Conservation (phyloP, 2,329 filamentous ascomycete genomes). For the Fusarium beomiforme region DNA sequence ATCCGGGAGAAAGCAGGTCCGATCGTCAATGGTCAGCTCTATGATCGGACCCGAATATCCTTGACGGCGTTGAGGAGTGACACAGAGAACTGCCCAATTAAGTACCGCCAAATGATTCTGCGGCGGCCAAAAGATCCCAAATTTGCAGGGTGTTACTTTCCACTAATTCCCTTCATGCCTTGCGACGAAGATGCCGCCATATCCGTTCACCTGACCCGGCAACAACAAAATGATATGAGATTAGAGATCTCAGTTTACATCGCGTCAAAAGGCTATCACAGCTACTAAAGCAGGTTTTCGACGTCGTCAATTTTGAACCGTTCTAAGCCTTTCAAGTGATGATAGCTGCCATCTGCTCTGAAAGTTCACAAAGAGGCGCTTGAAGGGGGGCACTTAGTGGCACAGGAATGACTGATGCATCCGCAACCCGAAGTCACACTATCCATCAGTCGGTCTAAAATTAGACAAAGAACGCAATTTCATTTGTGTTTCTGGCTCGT, state of each 20-base stretch:
- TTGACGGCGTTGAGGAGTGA: neutral
- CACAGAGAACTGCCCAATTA: neutral
- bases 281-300: no score
- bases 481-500: no score
- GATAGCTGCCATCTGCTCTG: constrained; percentile 47
- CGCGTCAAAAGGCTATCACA: neutral
- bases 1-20: constrained; percentile 9
- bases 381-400: constrained; percentile 46
- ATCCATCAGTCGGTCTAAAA: no score
- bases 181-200: neutral
- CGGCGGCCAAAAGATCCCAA: neutral
- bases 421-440: no score
- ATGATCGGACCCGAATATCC: neutral
- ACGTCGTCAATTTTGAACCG: no score
- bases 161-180: neutral
- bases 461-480: no score
- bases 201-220: neutral
- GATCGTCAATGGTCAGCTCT: neutral
- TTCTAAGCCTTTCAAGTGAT: no score
- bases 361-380: constrained; percentile 47
- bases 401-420: constrained; percentile 36
- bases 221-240: neutral
- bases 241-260: neutral
- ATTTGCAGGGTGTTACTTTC: neutral
- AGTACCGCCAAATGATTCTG: neutral